Base-by-base conservation (phyloP, 495 filamentous ascomycete species). In the Astrothelium subdiscretum region DNA sequence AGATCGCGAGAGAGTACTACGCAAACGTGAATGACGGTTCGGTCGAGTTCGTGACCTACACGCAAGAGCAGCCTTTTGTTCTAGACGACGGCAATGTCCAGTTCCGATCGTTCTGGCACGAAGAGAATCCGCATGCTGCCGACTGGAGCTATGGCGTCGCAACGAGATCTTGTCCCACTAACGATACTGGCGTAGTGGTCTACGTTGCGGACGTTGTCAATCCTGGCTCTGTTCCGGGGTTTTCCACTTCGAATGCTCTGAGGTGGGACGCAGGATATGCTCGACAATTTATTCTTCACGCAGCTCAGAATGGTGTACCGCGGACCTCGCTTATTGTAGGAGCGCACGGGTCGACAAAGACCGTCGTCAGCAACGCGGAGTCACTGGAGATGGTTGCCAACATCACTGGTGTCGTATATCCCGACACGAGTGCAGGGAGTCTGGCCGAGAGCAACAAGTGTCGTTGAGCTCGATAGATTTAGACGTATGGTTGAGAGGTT, bases 101-200 rank as follows among this genome's bases (percentile, higher is more conserved):
- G 32, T 64, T 66, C 31, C 43, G 32, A 29, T 64, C 62, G 12
- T 31, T 66, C 22, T 66, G 64, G 64, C 60, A 51, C 5, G 62
- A 59, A 18, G 64, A 65, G 40, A 58, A 44, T 38, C 62, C 64
- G 11, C 61, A 66, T 40, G 61, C 62, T 32, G 51, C 20, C 29
- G 64, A 66, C 61, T 66, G 64, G 64, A 59, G 48, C 29, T 66
- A 58, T 31, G 29, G 31, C 31, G 38, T 63, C 11, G 62, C 52
- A 26, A 59, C 32, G 24, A 24, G 43, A 13, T 51, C 35, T 24
- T 66, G 64, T 35, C 27, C 58, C 31, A 38, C 27, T 3, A 35
- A 26, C 12, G 58, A 38, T 31, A 26, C 58, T 8, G 58, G 38
- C 10, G 20, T 59, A 27, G 58, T 32, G 20, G 22, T 59, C 31